Evolutionary conservation across 2,329 filamentous ascomycete genomes (phyloP).

Genomic region (Neopestalotiopsis sp.): DNA sequence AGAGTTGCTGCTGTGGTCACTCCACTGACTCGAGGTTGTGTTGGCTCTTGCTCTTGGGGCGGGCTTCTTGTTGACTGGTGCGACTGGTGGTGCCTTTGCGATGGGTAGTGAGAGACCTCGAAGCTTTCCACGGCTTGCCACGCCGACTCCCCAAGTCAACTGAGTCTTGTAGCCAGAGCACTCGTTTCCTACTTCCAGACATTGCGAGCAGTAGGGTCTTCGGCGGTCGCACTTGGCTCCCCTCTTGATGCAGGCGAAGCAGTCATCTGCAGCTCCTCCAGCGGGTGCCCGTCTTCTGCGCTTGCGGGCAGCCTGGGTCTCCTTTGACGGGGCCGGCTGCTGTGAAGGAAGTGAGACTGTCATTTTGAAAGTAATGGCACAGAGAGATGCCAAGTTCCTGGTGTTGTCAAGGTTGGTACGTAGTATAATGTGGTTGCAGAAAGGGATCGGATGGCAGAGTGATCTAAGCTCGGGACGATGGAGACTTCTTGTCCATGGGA

Average conservation of each 20-base stretch:
- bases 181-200: constrained; percentile 87
- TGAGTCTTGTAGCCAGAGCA: constrained; percentile 97
- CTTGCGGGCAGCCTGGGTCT: constrained; percentile 63
- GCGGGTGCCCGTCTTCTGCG: constrained; percentile 86
- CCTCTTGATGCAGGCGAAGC: constrained; percentile 89
- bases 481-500: constrained; percentile 34
- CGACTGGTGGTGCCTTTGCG: constrained; percentile 63
- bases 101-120: constrained; percentile 81
- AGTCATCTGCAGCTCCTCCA: constrained; percentile 90
- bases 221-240: constrained; percentile 87
- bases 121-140: constrained; percentile 93
- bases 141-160: constrained; percentile 94
- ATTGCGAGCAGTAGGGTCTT: constrained; percentile 93
- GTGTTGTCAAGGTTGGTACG: constrained; percentile 21
- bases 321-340: constrained; percentile 53
- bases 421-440: constrained; percentile 24
- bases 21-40: constrained; percentile 48
- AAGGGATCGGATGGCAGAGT: constrained; percentile 28
- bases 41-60: constrained; percentile 50
- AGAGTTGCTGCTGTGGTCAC: constrained; percentile 40
- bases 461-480: constrained; percentile 31
- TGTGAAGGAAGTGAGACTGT: constrained; percentile 53
- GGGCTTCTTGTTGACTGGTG: constrained; percentile 53
- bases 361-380: constrained; percentile 43
- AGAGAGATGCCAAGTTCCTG: constrained; percentile 24